Base-by-base conservation (phyloP, 192 early-diverging fungal genomes). In the Backusella liffmaniae region DNA sequence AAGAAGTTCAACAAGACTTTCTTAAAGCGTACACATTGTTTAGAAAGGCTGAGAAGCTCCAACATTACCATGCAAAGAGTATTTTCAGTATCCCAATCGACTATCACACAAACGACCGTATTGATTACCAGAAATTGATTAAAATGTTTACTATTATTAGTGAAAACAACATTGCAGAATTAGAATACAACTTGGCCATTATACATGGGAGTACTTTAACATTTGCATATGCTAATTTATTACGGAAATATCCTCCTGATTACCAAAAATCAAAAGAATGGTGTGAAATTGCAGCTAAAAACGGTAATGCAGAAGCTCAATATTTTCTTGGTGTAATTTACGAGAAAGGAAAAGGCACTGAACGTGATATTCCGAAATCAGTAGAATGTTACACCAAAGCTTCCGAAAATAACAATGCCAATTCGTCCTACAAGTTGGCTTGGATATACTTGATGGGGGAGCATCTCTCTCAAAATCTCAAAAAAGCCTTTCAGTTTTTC, bases 281-380 rank as follows among this genome's bases (percentile, higher is more conserved):
- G 15, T 5, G 15, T 30, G 7, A 53, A 62, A 18, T 16, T 35
- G 73, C 83, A 46, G 78, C 78, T 5, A 53, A 74, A 5, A 39
- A 6, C 5, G 80, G 77, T 34, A 32, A 66, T 16, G 29, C 67
- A 16, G 66, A 34, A 1, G 85, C 80, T 21, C 77, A 80, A 70
- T 72, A 73, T 32, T 67, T 56, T 29, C 12, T 82, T 15, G 85
- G 85, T 37, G 6, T 6, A n/a, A n/a, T 51, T 51, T 13, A 62
- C 5, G 71, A 76, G 44, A 80, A 82, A 37, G 62, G 26, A 16
- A 70, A 78, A 6, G 83, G 85, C 13, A 68, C 71, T 2, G 72
- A 51, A 0, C 66, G 71, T 7, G 77, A 84, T 56, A 23, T 76
- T 29, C 26, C 21, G 26, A 74, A 74, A 29, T 80, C 80, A 18